Base-by-base conservation (phyloP, 225 moss, liverwort and hornwort species). In the Straminergon stramineum region DNA sequence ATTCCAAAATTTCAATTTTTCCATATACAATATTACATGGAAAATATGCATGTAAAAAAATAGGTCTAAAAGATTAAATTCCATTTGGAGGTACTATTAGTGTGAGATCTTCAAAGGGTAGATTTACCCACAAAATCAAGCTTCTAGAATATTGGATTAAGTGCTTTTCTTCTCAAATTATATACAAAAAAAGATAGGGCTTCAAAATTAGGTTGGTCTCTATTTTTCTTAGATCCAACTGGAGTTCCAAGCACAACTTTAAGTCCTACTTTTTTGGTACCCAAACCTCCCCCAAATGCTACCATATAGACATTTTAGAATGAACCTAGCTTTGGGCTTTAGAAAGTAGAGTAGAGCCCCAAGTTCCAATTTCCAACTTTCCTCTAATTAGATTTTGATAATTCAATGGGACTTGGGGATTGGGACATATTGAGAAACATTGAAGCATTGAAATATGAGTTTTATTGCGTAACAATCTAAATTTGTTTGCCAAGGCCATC, bases 191-290 rank as follows among this genome's bases (percentile, higher is more conserved):
- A 71, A 24, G 8, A 26, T 15, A 15, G 1, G 24, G 3, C 23
- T 15, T 71, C 2, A 41, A 26, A 4, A 15, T 15, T 15, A 0
- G 41, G 15, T 26, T 71, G 26, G 15, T 41, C 41, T 71, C 4
- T 1, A 20, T 32, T 76, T 76, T 51, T 34, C 1, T 3, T 4
- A 52, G 0, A 19, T 20, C 51, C 11, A 76, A 51, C 7, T 52
- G 0, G 1, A 32, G 1, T 11, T 52, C 4, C 0, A 32, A 52
- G 0, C 1, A 1, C 0, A 3, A 4, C 31, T 48, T 18, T 11
- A 51, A 12, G 9, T 43, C 8, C 16, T 11, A 45, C 10, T 45
- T 30, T 0, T 45, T 74, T 45, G 10, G 10, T 6, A 4, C 10
- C 30, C 3, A 45, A 74, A 31, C 11, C 19, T 48, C 3, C 7